These are phyloP conservation scores for Taxillus chinensis DNA, from an alignment of 164 flowering plant genomes.

Conservation along the genomic window DNA sequence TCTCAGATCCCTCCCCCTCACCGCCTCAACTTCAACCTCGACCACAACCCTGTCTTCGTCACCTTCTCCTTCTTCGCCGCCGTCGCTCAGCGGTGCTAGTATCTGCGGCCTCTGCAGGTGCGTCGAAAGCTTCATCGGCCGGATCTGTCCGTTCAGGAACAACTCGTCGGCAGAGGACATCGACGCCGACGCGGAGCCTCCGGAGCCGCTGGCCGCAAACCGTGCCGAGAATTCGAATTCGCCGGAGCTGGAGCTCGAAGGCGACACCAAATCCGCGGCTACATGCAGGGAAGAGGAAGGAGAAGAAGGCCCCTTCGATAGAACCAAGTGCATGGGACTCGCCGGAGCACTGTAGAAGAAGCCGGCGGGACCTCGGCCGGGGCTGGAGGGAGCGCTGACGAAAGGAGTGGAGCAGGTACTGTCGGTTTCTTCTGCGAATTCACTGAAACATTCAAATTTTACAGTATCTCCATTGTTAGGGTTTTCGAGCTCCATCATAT, in stretches of 20 bases:
- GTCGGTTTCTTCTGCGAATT: conserved; percentile 21
- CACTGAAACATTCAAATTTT: neutral
- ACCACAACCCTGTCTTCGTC: conserved; percentile 1
- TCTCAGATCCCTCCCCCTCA: conserved; percentile 45
- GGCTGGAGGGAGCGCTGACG: conserved; percentile 59
- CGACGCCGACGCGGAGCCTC: conserved; percentile 15
- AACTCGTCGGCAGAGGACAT: conserved; percentile 66
- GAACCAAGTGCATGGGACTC: conserved; percentile 45
- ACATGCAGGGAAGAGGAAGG: neutral
- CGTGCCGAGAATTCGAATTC: conserved; percentile 49
- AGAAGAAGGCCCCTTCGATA: conserved; percentile 5
- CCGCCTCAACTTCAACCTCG: neutral
- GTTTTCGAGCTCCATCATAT: neutral
- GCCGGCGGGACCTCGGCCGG: conserved; percentile 28
- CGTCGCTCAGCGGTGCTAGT: conserved; percentile 35
- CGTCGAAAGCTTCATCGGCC: conserved; percentile 56
- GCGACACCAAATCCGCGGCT: conserved; percentile 1
- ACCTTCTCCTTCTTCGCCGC: conserved; percentile 23
- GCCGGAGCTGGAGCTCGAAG: neutral
- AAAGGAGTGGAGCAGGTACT: conserved; percentile 54
- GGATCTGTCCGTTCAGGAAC: conserved; percentile 61
- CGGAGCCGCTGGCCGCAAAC: conserved; percentile 13
- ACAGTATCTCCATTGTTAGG: conserved; percentile 2
- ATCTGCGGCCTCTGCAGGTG: conserved; percentile 47
- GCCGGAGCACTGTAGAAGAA: conserved; percentile 53